These are phyloP conservation scores for Blastobotrys mokoenaii DNA, from an alignment of 805 yeast genomes.

Conservation along the genomic window DNA sequence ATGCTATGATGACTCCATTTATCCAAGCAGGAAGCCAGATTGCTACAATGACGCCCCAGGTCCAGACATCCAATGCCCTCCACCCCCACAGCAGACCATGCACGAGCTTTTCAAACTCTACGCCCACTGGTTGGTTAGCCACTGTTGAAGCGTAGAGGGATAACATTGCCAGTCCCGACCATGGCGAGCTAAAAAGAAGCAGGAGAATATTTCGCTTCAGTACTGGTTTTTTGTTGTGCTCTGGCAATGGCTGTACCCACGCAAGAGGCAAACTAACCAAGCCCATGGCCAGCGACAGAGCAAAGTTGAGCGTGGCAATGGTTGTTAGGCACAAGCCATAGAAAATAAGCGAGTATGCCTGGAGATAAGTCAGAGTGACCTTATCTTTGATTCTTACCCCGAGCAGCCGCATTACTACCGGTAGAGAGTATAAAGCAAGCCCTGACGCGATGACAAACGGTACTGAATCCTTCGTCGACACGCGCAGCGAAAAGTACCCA, in stretches of 20 bases:
- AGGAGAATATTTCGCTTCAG: constrained; percentile 15
- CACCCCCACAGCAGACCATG: constrained; percentile 53
- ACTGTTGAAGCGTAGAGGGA: constrained; percentile 6
- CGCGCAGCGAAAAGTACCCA: constrained; percentile 9
- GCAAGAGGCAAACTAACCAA: constrained; percentile 68
- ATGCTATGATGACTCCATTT: constrained; percentile 16
- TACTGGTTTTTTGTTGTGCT: not conserved
- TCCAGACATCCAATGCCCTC: constrained; percentile 69
- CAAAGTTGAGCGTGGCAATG: constrained; percentile 71
- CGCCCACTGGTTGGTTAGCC: not conserved
- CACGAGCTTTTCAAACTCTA: constrained; percentile 35
- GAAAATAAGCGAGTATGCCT: constrained; percentile 45
- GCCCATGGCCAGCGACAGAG: constrained; percentile 69
- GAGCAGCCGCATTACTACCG: not conserved
- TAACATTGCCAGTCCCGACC: constrained; percentile 29
- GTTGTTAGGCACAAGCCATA: constrained; percentile 65
- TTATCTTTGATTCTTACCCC: not conserved
- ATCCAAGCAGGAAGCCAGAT: constrained; percentile 87
- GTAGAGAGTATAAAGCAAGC: not conserved
- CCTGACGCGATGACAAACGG: constrained; percentile 1
- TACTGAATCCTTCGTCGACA: constrained; percentile 1
- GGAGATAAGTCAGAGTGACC: constrained; percentile 19
- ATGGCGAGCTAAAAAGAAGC: constrained; percentile 46
- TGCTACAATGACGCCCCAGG: constrained; percentile 64
- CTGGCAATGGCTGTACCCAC: constrained; percentile 38